Evolutionary conservation across 2,329 filamentous ascomycete genomes (phyloP).

Genomic region (Tolypocladium sp.): DNA sequence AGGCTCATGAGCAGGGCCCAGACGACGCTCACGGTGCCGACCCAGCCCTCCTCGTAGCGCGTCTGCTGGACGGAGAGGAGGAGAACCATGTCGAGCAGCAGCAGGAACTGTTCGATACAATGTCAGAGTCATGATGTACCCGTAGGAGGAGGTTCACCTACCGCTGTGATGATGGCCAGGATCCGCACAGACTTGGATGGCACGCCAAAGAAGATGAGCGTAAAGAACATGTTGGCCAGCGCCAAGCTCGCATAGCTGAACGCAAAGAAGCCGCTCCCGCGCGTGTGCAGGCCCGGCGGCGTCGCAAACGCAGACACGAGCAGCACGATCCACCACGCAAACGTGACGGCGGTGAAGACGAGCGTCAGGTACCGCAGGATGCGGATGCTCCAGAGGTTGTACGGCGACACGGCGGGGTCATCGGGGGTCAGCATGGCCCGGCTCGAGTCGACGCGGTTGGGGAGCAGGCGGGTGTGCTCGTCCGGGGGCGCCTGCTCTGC

Average conservation of each 20-base stretch:
- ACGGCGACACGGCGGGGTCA: constrained; percentile 62
- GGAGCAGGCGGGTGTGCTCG: constrained; percentile 58
- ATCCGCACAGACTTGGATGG: constrained; percentile 74
- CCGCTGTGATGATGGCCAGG: constrained; percentile 57
- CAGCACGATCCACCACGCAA: constrained; percentile 87
- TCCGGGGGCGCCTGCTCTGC: constrained; percentile 24
- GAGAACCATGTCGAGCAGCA: constrained; percentile 62
- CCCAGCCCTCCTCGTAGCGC: constrained; percentile 79
- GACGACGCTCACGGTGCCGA: constrained; percentile 75
- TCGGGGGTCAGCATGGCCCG: constrained; percentile 28
- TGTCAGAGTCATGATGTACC: constrained; percentile 43
- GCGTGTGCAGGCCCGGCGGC: constrained; percentile 73
- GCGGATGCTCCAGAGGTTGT: constrained; percentile 89
- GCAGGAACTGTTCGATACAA: constrained; percentile 14
- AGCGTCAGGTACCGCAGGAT: constrained; percentile 71
- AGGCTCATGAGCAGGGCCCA: constrained; percentile 72
- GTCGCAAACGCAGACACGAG: constrained; percentile 88
- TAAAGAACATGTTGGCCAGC: constrained; percentile 63
- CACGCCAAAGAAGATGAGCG: constrained; percentile 77
- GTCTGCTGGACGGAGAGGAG: constrained; percentile 67
- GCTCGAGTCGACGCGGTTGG: constrained; percentile 50
- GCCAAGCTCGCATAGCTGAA: constrained; percentile 78
- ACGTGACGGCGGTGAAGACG: constrained; percentile 63
- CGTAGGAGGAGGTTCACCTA: constrained; percentile 6
- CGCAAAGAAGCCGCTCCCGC: constrained; percentile 87